A percentile compares a stretch with the other conserved stretches of the same genome.
Evolutionary conservation across 192 early-diverging fungal species (phyloP).

Genomic region (Diversispora epigaea): DNA sequence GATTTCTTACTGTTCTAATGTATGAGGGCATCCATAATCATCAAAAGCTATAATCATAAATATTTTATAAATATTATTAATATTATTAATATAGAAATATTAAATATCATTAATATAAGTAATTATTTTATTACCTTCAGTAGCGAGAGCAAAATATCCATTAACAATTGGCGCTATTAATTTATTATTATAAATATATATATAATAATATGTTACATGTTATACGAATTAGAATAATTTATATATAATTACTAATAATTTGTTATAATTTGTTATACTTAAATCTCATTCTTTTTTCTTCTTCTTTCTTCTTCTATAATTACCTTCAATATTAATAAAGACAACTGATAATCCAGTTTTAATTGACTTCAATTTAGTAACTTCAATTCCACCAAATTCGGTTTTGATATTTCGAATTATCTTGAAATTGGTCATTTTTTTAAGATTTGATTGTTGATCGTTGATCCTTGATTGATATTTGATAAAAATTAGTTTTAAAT

Average conservation of each 20-base stretch:
- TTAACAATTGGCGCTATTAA: constrained; percentile 54
- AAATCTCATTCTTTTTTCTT: not conserved
- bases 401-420: constrained; percentile 46
- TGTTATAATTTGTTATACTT: not conserved
- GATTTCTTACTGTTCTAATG: constrained; percentile 55
- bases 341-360: constrained; percentile 57
- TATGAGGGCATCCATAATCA: constrained; percentile 61
- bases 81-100: not conserved
- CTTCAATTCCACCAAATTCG: constrained; percentile 43
- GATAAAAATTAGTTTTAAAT: too few species aligned
- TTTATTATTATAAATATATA: too few species aligned
- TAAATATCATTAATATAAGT: not conserved
- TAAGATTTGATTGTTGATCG: too few species aligned
- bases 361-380: constrained; percentile 51
- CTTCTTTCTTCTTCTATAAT: too few species aligned
- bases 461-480: too few species aligned
- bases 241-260: not conserved
- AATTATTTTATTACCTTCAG: constrained; percentile 48
- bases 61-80: constrained; percentile 3
- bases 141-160: constrained; percentile 57
- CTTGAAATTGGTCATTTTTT: constrained; percentile 49
- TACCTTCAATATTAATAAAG: constrained; percentile 55
- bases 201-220: not conserved
- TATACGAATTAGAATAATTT: too few species aligned
- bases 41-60: constrained; percentile 60